These are phyloP conservation scores for Globisporangium echinulatum DNA, from an alignment of 352 stramenopile species.

Conservation along the genomic window DNA sequence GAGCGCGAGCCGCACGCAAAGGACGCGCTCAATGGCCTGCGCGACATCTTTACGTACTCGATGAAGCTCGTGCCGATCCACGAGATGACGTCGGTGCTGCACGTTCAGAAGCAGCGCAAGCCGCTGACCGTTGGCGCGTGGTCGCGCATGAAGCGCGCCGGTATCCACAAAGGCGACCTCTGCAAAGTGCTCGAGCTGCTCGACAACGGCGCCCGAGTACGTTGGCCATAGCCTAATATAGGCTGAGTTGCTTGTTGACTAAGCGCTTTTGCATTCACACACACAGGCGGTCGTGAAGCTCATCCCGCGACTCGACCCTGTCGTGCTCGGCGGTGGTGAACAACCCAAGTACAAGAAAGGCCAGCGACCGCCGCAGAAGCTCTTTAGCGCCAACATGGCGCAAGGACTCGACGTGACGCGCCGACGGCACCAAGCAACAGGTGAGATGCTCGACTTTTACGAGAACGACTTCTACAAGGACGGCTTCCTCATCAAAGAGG, in stretches of 20 bases:
- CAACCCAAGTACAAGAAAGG: slow-evolving; percentile 87
- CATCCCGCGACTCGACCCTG: slow-evolving; percentile 75
- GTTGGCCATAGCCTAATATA: not conserved
- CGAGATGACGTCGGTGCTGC: slow-evolving; percentile 88
- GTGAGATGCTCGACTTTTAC: slow-evolving; percentile 86
- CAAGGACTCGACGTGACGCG: slow-evolving; percentile 54
- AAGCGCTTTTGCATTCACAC: too few relatives aligned
- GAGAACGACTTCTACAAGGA: slow-evolving; percentile 88
- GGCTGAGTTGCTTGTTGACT: too few relatives aligned
- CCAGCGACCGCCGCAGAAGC: slow-evolving; percentile 79
- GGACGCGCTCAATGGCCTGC: slow-evolving; percentile 77
- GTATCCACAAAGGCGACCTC: slow-evolving; percentile 83
- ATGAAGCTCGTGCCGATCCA: slow-evolving; percentile 88
- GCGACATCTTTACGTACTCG: slow-evolving; percentile 81
- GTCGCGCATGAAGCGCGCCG: slow-evolving; percentile 82
- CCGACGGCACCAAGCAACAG: slow-evolving; percentile 60
- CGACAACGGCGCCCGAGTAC: slow-evolving; percentile 73
- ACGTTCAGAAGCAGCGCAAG: slow-evolving; percentile 80
- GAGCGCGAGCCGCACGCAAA: slow-evolving; percentile 83
- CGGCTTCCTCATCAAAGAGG: slow-evolving; percentile 82
- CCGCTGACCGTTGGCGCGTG: slow-evolving; percentile 70
- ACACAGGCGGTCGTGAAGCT: slow-evolving; percentile 76
- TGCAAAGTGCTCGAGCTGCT: slow-evolving; percentile 86
- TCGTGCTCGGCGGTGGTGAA: slow-evolving; percentile 65
- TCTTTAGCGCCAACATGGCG: slow-evolving; percentile 72